These are phyloP conservation scores for Penicillium nucicola DNA, from an alignment of 495 filamentous ascomycete species.

Conservation along the genomic window DNA sequence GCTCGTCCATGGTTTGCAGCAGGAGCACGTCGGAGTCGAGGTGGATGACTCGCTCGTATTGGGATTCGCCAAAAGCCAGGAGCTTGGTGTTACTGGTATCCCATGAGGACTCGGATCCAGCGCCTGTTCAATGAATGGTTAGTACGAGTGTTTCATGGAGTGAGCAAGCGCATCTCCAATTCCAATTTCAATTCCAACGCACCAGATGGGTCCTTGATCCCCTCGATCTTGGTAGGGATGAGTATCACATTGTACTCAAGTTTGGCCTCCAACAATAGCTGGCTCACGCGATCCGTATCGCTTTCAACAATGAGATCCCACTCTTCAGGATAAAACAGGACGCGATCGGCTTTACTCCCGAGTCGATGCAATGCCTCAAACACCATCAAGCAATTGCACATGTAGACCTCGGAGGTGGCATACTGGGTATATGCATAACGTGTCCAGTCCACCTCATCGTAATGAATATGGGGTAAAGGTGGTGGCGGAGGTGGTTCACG, in stretches of 20 bases:
- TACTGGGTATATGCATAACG: constrained; percentile 69
- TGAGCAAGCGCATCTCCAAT: neutral
- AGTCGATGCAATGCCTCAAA: constrained; percentile 61
- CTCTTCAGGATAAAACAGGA: constrained; percentile 63
- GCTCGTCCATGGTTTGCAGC: constrained; percentile 65
- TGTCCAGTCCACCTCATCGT: constrained; percentile 53
- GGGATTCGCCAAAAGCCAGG: constrained; percentile 65
- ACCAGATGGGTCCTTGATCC: constrained; percentile 39
- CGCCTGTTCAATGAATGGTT: constrained; percentile 1
- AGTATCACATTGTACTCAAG: constrained; percentile 60
- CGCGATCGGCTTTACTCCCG: constrained; percentile 59
- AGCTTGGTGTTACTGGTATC: constrained; percentile 66
- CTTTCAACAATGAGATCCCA: constrained; percentile 47
- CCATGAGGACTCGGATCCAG: constrained; percentile 44
- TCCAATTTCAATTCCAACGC: constrained; percentile 2
- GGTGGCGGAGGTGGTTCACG: constrained; percentile 22
- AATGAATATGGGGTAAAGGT: constrained; percentile 33
- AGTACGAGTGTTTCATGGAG: neutral
- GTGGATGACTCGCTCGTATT: constrained; percentile 64
- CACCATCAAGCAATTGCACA: constrained; percentile 77
- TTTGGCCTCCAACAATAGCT: constrained; percentile 56
- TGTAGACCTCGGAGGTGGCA: constrained; percentile 62
- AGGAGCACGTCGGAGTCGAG: constrained; percentile 69
- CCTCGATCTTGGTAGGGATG: constrained; percentile 57
- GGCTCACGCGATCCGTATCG: constrained; percentile 45